A percentile compares a stretch with the other conserved stretches of the same genome.
phyloP scores from a whole-genome alignment of 176 grass and related monocot genomes.

The Alloteropsis semialata region DNA sequence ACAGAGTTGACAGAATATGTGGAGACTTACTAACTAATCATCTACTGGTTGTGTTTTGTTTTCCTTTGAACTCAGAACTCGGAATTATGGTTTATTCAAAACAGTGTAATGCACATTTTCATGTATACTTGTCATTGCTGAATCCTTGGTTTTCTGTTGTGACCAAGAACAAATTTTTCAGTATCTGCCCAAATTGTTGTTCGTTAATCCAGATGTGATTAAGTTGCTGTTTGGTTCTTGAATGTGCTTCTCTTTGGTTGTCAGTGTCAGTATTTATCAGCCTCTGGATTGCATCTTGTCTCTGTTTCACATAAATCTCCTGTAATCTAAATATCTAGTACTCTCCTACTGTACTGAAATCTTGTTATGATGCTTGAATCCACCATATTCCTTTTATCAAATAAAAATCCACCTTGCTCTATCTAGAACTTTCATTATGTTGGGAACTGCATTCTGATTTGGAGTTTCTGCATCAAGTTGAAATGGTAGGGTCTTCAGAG shows the following conservation, averaged over 20 bases:
- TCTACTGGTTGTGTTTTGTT: background rate
- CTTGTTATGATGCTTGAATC: background rate
- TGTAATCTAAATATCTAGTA: background rate
- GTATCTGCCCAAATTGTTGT: background rate
- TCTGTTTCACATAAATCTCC: background rate
- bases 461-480: slow-evolving; percentile 38
- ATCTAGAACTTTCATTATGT: background rate
- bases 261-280: background rate
- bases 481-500: slow-evolving; percentile 74
- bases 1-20: background rate
- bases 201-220: background rate
- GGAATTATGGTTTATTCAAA: background rate
- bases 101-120: background rate
- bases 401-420: too few species aligned
- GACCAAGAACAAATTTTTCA: background rate
- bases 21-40: background rate
- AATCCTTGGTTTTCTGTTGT: background rate
- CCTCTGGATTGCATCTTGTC: background rate
- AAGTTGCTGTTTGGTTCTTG: background rate
- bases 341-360: background rate
- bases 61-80: background rate
- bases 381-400: too few species aligned
- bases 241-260: background rate
- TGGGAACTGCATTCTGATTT: slow-evolving; percentile 5
- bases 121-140: background rate